These are phyloP conservation scores for Hypoxylon fragiforme DNA, from an alignment of 495 filamentous ascomycete species.

Conservation along the genomic window DNA sequence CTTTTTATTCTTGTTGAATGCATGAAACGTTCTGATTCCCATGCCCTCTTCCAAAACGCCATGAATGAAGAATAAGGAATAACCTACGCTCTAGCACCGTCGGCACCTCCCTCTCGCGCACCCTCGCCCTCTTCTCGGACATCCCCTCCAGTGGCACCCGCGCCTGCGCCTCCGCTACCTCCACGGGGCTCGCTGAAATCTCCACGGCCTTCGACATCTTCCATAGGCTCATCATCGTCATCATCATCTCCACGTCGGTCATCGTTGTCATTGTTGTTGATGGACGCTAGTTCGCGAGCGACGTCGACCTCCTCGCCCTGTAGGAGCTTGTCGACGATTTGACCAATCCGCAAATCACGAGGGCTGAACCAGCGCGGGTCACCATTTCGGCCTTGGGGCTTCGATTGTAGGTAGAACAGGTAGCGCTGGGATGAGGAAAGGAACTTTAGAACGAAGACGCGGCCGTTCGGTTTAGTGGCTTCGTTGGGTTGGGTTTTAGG, in stretches of 20 bases:
- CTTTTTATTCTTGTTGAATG: slow-evolving; percentile 17
- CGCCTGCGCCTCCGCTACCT: slow-evolving; percentile 76
- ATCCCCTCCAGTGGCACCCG: slow-evolving; percentile 86
- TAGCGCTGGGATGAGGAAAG: slow-evolving; percentile 86
- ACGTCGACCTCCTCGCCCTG: slow-evolving; percentile 92
- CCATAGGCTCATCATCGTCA: slow-evolving; percentile 82
- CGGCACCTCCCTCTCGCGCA: slow-evolving; percentile 86
- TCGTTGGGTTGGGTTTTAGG: slow-evolving; percentile 49
- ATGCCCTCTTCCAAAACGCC: slow-evolving; percentile 36
- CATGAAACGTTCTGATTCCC: slow-evolving; percentile 36
- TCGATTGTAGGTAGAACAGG: slow-evolving; percentile 95
- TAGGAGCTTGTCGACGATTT: slow-evolving; percentile 79
- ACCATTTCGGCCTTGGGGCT: slow-evolving; percentile 73
- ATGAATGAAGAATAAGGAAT: slow-evolving; percentile 47
- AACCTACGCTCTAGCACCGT: slow-evolving; percentile 99
- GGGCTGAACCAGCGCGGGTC: slow-evolving; percentile 77
- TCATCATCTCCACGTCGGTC: slow-evolving; percentile 58
- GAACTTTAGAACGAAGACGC: slow-evolving; percentile 94
- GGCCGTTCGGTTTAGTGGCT: slow-evolving; percentile 75
- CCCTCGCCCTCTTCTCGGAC: slow-evolving; percentile 86
- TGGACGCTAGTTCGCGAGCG: slow-evolving; percentile 68
- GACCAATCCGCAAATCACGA: slow-evolving; percentile 77
- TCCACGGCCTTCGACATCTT: slow-evolving; percentile 74
- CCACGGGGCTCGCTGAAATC: slow-evolving; percentile 60
- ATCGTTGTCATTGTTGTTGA: slow-evolving; percentile 65